phyloP scores from a whole-genome alignment of 257 asterid species.

The Cruciata laevipes region DNA sequence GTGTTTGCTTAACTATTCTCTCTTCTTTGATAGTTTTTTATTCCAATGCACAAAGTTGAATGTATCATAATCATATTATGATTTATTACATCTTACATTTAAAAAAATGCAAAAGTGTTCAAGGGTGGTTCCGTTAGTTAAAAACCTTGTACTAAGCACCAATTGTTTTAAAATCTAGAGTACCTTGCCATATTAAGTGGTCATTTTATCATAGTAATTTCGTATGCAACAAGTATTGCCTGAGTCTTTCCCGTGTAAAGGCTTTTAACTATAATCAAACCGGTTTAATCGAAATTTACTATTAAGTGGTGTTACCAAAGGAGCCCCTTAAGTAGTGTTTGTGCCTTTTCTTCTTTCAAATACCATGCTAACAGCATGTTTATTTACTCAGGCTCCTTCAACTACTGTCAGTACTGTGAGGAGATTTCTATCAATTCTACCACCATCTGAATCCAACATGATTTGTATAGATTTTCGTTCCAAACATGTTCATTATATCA shows the following conservation, averaged over 20 bases:
- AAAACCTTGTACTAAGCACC: neutral
- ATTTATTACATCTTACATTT: neutral
- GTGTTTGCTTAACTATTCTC: neutral
- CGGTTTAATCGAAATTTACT: no score
- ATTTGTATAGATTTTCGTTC: slow-evolving; percentile 95
- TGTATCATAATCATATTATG: neutral
- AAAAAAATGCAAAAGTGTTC: neutral
- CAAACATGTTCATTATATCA: slow-evolving; percentile 79
- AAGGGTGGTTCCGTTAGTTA: neutral
- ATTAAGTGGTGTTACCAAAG: neutral
- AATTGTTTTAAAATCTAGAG: neutral
- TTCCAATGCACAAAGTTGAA: neutral
- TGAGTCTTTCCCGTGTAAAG: neutral
- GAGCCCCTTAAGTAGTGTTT: neutral
- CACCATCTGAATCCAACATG: slow-evolving; percentile 68
- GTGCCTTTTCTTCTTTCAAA: neutral
- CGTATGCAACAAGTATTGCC: neutral
- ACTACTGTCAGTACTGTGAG: slow-evolving; percentile 57
- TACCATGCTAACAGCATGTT: slow-evolving; percentile 13
- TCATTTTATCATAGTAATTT: neutral
- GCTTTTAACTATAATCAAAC: neutral
- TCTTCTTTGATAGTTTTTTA: neutral
- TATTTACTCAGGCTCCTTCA: slow-evolving; percentile 61
- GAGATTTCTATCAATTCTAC: slow-evolving; percentile 75
- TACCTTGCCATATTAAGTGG: neutral